Percentiles rank a stretch among this genome's conserved stretches.
phyloP scores from a whole-genome alignment of 2,329 filamentous ascomycete genomes.

The Keithomyces neogunnii region DNA sequence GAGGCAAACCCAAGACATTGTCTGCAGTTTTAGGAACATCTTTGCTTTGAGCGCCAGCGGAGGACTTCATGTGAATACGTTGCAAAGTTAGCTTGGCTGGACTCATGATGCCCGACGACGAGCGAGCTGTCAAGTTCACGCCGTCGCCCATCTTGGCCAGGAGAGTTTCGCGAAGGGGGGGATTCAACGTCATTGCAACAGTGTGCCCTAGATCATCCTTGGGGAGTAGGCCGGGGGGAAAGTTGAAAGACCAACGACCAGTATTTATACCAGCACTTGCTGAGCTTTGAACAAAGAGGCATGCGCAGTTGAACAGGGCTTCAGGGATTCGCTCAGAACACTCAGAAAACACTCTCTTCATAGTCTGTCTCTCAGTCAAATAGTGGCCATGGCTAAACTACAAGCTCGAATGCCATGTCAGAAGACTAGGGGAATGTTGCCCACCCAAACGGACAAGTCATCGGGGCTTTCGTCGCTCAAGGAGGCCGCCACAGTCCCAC shows the following conservation, averaged over 20 bases:
- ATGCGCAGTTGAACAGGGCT: not conserved
- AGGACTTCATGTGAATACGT: conserved; percentile 55
- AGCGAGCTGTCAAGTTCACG: conserved; percentile 20
- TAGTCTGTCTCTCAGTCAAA: not conserved
- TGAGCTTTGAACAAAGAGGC: not conserved
- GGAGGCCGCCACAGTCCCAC: conserved; percentile 8
- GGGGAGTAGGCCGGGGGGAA: not conserved
- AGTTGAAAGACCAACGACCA: not conserved
- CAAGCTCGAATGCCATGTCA: conserved; percentile 1
- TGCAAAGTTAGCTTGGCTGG: conserved; percentile 55
- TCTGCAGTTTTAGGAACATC: conserved; percentile 38
- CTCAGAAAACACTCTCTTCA: not conserved
- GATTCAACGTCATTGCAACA: conserved; percentile 23
- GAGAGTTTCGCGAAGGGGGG: conserved; percentile 18
- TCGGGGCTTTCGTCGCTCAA: conserved; percentile 5
- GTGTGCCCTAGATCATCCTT: not conserved
- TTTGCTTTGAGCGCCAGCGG: conserved; percentile 39
- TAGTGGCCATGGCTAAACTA: not conserved
- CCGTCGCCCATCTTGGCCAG: conserved; percentile 15
- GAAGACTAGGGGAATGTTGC: not conserved
- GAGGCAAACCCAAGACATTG: conserved; percentile 33
- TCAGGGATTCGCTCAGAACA: not conserved
- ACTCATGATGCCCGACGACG: conserved; percentile 33
- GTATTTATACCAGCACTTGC: not conserved
- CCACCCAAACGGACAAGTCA: conserved; percentile 3